Evolutionary conservation across 2,329 filamentous ascomycete species (phyloP).

Genomic region (Sarocladium strictum): DNA sequence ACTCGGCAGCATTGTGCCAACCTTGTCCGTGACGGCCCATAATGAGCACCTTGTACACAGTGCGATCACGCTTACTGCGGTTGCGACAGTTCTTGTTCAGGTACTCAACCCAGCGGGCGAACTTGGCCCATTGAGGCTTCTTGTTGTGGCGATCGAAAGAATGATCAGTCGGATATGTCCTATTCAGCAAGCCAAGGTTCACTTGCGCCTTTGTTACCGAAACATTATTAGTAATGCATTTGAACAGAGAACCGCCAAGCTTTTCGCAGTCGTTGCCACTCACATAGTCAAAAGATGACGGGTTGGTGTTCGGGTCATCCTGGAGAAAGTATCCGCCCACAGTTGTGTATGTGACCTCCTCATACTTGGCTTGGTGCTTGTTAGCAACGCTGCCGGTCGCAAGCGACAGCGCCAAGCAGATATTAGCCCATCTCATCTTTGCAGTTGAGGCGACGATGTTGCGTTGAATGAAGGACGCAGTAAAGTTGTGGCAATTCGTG

Average conservation of each 20-base stretch:
- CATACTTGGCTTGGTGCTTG: neutral
- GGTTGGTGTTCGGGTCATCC: conserved; percentile 50
- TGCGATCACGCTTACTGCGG: conserved; percentile 29
- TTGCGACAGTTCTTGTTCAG: conserved; percentile 38
- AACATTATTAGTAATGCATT: no score
- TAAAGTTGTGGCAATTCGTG: neutral
- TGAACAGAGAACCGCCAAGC: no score
- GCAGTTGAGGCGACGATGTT: neutral
- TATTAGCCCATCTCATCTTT: neutral
- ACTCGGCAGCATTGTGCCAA: conserved; percentile 56
- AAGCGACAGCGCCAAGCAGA: conserved; percentile 3
- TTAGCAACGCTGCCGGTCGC: neutral
- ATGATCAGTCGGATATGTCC: conserved; percentile 51
- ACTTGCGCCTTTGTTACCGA: conserved; percentile 52
- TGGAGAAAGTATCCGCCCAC: conserved; percentile 59
- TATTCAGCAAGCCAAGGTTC: conserved; percentile 63
- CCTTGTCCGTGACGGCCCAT: conserved; percentile 67
- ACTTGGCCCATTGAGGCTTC: conserved; percentile 60
- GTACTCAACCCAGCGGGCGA: conserved; percentile 48
- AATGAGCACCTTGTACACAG: conserved; percentile 61
- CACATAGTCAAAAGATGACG: conserved; percentile 59
- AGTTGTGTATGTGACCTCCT: conserved; percentile 49
- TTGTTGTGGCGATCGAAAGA: conserved; percentile 29
- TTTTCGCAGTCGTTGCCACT: conserved; percentile 18
- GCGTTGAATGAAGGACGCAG: neutral